Base-by-base conservation (phyloP, 306 rosid genomes). In the Lablab purpureus region DNA sequence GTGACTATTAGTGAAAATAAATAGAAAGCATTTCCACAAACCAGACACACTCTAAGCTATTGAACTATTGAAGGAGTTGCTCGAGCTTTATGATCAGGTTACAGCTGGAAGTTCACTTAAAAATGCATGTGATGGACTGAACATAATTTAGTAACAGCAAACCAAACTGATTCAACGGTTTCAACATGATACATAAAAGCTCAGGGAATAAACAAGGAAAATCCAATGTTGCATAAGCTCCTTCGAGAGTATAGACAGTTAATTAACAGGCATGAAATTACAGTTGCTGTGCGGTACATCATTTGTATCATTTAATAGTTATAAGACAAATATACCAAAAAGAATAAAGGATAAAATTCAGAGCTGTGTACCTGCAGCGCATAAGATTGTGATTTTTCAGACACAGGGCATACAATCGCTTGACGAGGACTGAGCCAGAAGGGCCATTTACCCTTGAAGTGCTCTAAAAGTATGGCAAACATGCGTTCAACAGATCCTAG, bases 361-460 rank as follows among this genome's bases (percentile, higher is more conserved):
- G 25, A 59, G 71, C 2, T 37, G 23, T 23, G 45, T 87, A 92
- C 96, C 99, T 84, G 51, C 13, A 86, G 63, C 17, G 97, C 97
- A 52, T 92, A 94, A 21, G 93, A 65, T 81, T 91, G 90, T 74
- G 97, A 92, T 81, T 92, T 92, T 80, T 91, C 97, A 0, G 98
- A 92, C 81, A 94, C 97, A 0, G 97, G 97, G 86, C 98, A 94
- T 52, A 94, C 87, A 88, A 94, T 91, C 1, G 97, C 92, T 85
- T 94, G 98, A 59, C 97, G 98, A 64, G 98, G 97, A 87, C 97
- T 94, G 64, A 94, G 97, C 97, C 98, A 94, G 81, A 94, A 91
- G 66, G 98, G 98, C 97, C 98, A 94, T 83, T 92, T 94, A 32
- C 98, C 99, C 84, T 92, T 92, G 84, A 88, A 94, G 85, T 94